Conservation (phyloP, 208 protist genomes). For the Porcisia hertigi region DNA sequence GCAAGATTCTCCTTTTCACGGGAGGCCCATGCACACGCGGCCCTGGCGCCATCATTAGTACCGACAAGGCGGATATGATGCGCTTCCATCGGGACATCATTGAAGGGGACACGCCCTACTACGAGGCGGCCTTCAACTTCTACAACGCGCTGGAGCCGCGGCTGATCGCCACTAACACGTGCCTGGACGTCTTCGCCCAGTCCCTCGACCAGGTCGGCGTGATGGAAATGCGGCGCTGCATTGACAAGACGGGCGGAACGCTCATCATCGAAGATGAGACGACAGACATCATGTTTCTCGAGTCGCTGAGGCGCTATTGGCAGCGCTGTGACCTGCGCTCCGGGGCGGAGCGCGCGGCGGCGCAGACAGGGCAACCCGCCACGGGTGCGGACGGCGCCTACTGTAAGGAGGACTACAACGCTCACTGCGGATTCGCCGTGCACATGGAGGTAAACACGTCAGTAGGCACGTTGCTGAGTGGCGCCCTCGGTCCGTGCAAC, state of each 20-base stretch:
- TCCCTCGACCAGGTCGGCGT: conserved; percentile 97
- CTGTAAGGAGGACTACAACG: conserved; percentile 26
- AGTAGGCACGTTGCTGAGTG: conserved; percentile 70
- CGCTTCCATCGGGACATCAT: conserved; percentile 97
- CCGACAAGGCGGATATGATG: conserved; percentile 95
- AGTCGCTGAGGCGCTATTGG: conserved; percentile 77
- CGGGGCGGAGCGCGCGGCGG: neutral
- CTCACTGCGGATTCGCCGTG: conserved; percentile 62
- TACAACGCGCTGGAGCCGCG: conserved; percentile 92
- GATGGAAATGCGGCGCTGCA: conserved; percentile 94
- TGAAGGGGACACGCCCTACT: conserved; percentile 76
- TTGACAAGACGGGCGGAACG: conserved; percentile 92
- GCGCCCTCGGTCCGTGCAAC: conserved; percentile 71
- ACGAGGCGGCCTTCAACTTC: conserved; percentile 72
- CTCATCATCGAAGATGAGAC: conserved; percentile 97
- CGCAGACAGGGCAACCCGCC: neutral
- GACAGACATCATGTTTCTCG: conserved; percentile 82
- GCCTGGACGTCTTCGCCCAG: conserved; percentile 97
- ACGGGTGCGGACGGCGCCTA: neutral
- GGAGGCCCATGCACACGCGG: conserved; percentile 95
- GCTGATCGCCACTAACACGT: conserved; percentile 86
- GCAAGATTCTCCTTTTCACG: conserved; percentile 94
- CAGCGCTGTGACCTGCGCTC: conserved; percentile 58
- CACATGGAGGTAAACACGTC: conserved; percentile 74
- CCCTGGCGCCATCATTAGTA: conserved; percentile 87